Evolutionary conservation across 2,329 filamentous ascomycete species (phyloP), one percentile per base, ranked within the genome.

Genomic region (Lizonia empirigonia): DNA sequence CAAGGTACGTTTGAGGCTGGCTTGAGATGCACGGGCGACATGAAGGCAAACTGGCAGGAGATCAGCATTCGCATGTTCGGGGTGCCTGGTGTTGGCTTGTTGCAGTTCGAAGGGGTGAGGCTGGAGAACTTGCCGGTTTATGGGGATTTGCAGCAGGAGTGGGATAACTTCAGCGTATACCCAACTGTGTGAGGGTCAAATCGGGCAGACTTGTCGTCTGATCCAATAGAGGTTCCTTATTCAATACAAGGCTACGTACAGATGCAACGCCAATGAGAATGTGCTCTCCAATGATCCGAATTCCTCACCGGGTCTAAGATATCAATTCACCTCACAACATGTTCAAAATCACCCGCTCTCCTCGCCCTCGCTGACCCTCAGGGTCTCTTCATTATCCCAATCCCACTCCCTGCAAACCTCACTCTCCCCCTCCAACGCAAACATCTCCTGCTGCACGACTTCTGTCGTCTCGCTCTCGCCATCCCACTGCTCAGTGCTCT

Each of bases 391-490:
- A 34, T 53, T 49, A 32, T 53, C 50, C 50, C 50, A 53, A 27
- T 53, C 50, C 44, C 44, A 48, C 38, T 44, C 50, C 3, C 50
- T 26, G 7, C 42, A 53, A 8, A 53, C 39, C 29, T 53, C 50
- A 13, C 38, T 49, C 30, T 53, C 44, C 1, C 39, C 50, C 35
- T 53, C 50, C 27, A 53, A 18, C 44, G 50, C 50, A 39, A 53
- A 44, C 50, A 53, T 53, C 29, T 53, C 50, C 29, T 48, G 44
- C 50, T 44, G 38, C 39, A 53, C 7, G 10, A 53, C 50, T 24
- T 53, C 50, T 0, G 50, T 53, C 18, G 50, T 53, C 34, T 48
- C 50, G n/a, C 50, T 53, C 50, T 53, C 50, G n/a, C 50, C 50
- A 33, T 53, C 50, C 30, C 36, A 49, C 32, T 54, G 45, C 41